These are phyloP conservation scores for Pyricularia grisea DNA, from an alignment of 2,329 filamentous ascomycete genomes.

Conservation along the genomic window DNA sequence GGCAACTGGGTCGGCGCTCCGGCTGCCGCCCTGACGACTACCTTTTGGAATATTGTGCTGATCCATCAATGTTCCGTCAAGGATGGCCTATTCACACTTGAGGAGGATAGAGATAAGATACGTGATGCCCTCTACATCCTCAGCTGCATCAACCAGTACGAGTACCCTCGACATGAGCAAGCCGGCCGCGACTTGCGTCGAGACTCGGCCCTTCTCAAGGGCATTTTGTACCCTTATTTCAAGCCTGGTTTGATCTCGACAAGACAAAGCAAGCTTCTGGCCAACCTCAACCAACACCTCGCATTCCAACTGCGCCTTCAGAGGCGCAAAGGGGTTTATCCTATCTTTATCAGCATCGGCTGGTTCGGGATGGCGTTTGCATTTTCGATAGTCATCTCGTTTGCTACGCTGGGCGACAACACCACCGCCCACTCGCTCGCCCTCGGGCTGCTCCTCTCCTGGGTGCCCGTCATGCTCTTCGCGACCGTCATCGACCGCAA, in stretches of 20 bases:
- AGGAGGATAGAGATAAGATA: neutral
- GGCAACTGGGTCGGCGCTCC: neutral
- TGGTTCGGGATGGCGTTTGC: neutral
- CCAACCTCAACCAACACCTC: neutral
- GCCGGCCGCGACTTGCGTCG: neutral
- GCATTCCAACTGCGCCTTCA: neutral
- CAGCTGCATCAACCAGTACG: neutral
- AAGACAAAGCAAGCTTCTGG: neutral
- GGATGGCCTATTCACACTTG: neutral
- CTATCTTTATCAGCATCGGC: neutral
- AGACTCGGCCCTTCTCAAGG: neutral
- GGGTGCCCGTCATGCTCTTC: neutral
- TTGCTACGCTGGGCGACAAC: neutral
- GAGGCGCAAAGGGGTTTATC: neutral
- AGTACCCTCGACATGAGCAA: neutral
- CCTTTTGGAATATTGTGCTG: neutral
- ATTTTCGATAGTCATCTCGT: neutral
- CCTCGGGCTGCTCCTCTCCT: neutral
- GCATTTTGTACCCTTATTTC: neutral
- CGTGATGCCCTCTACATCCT: neutral
- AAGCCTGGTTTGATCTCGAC: neutral
- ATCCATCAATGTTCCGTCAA: neutral
- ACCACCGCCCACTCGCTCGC: neutral
- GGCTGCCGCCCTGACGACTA: neutral
- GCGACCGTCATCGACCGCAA: neutral